Conservation (phyloP, 129 eudicot genomes). For the Ambrosia artemisiifolia region DNA sequence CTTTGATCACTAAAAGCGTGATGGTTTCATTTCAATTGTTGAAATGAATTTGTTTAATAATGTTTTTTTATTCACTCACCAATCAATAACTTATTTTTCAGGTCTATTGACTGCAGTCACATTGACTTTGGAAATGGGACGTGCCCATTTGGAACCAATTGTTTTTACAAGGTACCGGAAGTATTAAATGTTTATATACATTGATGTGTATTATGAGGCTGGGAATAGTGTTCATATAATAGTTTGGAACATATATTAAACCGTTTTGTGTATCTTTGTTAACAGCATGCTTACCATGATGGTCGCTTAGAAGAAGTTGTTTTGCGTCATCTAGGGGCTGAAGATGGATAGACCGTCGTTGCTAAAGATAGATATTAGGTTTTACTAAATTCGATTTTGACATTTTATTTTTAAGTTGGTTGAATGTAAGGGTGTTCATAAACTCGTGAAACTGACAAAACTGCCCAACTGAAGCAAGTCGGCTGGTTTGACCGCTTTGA, state of each 20-base stretch:
- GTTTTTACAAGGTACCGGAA: constrained; percentile 81
- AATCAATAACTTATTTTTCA: constrained; percentile 32
- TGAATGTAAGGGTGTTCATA: not conserved
- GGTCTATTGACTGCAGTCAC: constrained; percentile 95
- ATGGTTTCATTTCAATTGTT: no score
- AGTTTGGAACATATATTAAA: not conserved
- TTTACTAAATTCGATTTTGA: constrained; percentile 9
- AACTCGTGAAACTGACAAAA: not conserved
- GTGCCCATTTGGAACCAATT: constrained; percentile 94
- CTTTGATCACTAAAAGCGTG: no score
- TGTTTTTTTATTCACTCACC: not conserved
- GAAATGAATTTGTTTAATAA: no score
- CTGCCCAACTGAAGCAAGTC: not conserved
- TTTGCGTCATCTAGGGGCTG: constrained; percentile 88
- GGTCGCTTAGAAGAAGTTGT: constrained; percentile 86
- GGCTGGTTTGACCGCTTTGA: not conserved
- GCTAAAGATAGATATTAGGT: constrained; percentile 92
- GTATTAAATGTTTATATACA: not conserved
- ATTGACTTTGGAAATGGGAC: constrained; percentile 89
- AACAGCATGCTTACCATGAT: constrained; percentile 95
- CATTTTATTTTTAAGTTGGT: not conserved
- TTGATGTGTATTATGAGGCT: constrained; percentile 1
- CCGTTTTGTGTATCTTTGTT: not conserved
- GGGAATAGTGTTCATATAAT: not conserved
- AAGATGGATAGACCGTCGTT: constrained; percentile 81